Evolutionary conservation across 768 basidiomycete species (phyloP).

Genomic region (Termitomyces sp.): DNA sequence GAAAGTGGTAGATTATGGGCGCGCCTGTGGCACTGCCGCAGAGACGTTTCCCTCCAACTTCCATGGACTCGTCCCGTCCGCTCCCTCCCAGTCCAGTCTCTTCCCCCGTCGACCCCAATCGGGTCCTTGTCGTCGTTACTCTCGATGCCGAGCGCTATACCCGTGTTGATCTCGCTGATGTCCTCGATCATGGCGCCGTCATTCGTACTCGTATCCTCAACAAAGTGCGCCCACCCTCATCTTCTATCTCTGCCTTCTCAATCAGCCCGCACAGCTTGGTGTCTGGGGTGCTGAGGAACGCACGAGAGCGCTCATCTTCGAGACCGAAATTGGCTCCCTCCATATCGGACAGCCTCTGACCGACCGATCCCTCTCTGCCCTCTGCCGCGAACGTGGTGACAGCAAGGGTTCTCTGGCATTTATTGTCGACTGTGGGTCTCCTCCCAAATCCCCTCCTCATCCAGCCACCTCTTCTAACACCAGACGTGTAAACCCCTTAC

Average conservation of each 20-base stretch:
- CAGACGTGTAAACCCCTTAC: constrained; percentile 5
- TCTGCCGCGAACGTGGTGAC: constrained; percentile 15
- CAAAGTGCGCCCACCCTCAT: constrained; percentile 7
- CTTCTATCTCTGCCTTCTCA: not conserved
- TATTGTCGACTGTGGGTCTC: constrained; percentile 5
- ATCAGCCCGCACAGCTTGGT: constrained; percentile 7
- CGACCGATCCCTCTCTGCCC: constrained; percentile 7
- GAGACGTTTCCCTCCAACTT: not conserved
- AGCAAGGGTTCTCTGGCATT: constrained; percentile 14
- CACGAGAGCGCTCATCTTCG: constrained; percentile 12
- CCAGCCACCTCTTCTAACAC: not conserved
- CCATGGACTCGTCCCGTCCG: not conserved
- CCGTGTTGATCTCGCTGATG: constrained; percentile 14
- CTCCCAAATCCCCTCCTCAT: constrained; percentile 1
- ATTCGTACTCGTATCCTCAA: constrained; percentile 15
- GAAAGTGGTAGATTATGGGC: constrained; percentile 5
- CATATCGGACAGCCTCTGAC: constrained; percentile 12
- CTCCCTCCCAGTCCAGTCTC: constrained; percentile 6
- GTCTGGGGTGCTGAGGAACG: constrained; percentile 11
- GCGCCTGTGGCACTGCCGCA: no score
- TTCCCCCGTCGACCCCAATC: not conserved
- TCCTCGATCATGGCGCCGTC: constrained; percentile 12
- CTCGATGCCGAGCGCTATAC: constrained; percentile 17
- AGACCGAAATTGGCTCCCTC: constrained; percentile 16
- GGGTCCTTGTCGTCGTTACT: constrained; percentile 14